Conservation (phyloP, 1,284 basidiomycete species). For the Ustilago cynodontis region DNA sequence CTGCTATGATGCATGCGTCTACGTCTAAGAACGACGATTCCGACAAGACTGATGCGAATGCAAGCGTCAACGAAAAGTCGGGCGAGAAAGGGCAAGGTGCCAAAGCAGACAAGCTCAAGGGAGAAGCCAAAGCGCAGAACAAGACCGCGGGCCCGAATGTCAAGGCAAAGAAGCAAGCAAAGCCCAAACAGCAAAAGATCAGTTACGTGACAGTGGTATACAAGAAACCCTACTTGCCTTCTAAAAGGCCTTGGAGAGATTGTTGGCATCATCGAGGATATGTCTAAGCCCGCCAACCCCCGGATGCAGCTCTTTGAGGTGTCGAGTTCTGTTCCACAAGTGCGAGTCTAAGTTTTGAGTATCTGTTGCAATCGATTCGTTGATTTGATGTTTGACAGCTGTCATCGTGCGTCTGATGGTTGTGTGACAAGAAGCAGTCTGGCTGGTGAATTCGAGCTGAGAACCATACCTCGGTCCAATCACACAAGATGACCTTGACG, state of each 20-base stretch:
- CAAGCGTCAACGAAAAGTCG: not conserved
- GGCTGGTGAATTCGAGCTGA: no score
- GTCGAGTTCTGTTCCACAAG: no score
- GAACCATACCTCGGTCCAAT: no score
- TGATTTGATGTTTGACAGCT: no score
- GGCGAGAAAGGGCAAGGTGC: not conserved
- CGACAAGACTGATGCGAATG: no score
- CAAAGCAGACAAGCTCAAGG: not conserved
- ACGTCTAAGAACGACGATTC: no score
- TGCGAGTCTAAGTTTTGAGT: no score
- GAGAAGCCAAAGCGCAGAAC: constrained; percentile 1
- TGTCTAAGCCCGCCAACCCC: not conserved
- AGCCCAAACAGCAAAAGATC: constrained; percentile 6
- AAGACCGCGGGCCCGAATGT: not conserved
- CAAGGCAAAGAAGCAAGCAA: not conserved
- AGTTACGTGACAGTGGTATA: constrained; percentile 26
- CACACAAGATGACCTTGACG: no score
- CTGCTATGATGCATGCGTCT: not conserved
- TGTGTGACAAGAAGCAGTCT: no score
- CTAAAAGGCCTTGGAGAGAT: constrained; percentile 28
- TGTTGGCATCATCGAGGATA: constrained; percentile 19
- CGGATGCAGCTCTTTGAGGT: no score
- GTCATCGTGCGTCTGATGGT: no score
- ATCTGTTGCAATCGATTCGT: no score
- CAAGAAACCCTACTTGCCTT: constrained; percentile 26